These are phyloP conservation scores for Cornus florida DNA, from an alignment of 148 eudicot species.

Conservation along the genomic window DNA sequence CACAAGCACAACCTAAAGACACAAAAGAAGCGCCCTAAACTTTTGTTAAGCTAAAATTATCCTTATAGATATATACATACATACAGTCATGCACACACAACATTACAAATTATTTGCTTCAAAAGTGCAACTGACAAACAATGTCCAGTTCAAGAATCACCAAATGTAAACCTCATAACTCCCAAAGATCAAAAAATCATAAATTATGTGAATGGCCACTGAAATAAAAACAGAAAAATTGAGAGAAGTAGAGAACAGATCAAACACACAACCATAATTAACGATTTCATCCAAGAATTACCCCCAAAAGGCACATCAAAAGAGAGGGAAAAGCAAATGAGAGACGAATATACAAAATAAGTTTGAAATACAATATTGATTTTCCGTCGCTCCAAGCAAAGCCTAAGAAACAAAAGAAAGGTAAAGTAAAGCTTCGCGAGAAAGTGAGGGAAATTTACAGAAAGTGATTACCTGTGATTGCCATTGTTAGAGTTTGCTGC, in stretches of 20 bases:
- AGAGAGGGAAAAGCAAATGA: too few relatives aligned
- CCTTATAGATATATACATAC: not conserved
- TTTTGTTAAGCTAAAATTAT: not conserved
- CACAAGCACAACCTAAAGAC: not conserved
- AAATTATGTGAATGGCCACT: not conserved
- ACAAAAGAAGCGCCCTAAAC: not conserved
- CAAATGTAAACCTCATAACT: slow-evolving; percentile 4
- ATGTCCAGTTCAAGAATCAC: not conserved
- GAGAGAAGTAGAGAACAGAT: not conserved
- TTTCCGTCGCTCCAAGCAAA: not conserved
- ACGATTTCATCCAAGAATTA: not conserved
- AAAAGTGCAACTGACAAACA: not conserved
- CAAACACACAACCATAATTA: not conserved
- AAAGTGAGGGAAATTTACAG: not conserved
- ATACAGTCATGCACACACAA: not conserved
- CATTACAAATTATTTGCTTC: not conserved
- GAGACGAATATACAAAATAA: not conserved
- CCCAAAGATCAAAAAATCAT: not conserved
- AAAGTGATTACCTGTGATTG: slow-evolving; percentile 19
- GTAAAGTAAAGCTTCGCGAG: not conserved
- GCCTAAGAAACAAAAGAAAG: not conserved
- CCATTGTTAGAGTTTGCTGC: slow-evolving; percentile 16
- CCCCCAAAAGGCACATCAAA: not conserved
- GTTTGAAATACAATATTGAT: not conserved
- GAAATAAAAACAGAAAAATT: not conserved